These are phyloP conservation scores for Nakaseomyces delphensis DNA, from an alignment of 1,139 yeast species.

Conservation along the genomic window DNA sequence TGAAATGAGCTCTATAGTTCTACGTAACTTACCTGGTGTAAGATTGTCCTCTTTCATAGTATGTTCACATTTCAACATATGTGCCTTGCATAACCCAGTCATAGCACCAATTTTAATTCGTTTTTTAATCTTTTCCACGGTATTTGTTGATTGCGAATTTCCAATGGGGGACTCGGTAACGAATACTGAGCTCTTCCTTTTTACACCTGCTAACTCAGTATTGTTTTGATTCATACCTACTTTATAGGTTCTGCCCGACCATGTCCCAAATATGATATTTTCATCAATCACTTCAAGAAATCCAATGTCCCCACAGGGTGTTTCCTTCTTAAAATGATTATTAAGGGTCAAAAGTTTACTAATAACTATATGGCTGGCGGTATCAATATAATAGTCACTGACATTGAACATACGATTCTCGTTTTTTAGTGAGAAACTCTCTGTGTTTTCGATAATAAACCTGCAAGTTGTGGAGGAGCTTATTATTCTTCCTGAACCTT, in stretches of 20 bases:
- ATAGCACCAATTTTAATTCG: constrained; percentile 5
- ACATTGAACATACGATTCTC: neutral
- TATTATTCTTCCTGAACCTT: constrained; percentile 7
- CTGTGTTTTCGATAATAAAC: constrained; percentile 8
- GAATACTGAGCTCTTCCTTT: constrained; percentile 17
- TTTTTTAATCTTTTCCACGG: neutral
- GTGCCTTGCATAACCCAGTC: neutral
- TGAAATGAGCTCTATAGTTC: constrained; percentile 13
- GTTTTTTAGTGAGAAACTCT: constrained; percentile 1
- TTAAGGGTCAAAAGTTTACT: neutral
- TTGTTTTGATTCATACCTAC: neutral
- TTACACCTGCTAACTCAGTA: constrained; percentile 1
- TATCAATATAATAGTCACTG: constrained; percentile 10
- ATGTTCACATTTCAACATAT: neutral
- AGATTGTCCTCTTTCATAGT: neutral
- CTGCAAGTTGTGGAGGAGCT: constrained; percentile 13
- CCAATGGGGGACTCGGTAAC: constrained; percentile 18
- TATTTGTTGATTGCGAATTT: neutral
- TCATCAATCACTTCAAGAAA: constrained; percentile 1
- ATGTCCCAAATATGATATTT: constrained; percentile 14
- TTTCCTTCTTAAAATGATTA: neutral
- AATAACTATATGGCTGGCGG: constrained; percentile 10
- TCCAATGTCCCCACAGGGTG: constrained; percentile 2
- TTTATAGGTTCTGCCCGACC: constrained; percentile 20
- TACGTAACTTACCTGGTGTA: constrained; percentile 14